Evolutionary conservation across 1,284 basidiomycete genomes (phyloP).

Genomic region (Naganishia albida): DNA sequence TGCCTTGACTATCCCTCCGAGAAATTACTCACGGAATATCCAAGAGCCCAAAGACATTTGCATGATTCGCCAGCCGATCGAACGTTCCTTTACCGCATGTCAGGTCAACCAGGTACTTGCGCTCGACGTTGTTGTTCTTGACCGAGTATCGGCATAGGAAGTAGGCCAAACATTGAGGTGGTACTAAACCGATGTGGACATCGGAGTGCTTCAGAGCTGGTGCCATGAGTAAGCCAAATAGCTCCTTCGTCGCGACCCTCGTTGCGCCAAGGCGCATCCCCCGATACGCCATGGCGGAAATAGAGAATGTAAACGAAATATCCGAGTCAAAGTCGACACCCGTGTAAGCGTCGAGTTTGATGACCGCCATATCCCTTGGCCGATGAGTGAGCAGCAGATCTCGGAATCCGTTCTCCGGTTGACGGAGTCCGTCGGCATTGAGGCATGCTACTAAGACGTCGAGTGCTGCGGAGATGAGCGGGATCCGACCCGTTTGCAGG

Average conservation of each 20-base stretch:
- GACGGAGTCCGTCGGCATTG: conserved; percentile 8
- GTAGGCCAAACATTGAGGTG: conserved; percentile 19
- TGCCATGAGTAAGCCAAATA: conserved; percentile 18
- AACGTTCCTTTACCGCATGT: conserved; percentile 24
- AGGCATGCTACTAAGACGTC: conserved; percentile 62
- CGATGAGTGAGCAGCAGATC: conserved; percentile 20
- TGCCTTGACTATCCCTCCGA: not conserved
- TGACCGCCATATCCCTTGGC: conserved; percentile 6
- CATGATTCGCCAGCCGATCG: conserved; percentile 17
- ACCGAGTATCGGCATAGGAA: conserved; percentile 27
- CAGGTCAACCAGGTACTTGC: conserved; percentile 16
- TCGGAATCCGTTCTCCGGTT: conserved; percentile 3
- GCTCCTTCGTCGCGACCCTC: conserved; percentile 30
- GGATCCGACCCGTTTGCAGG: conserved; percentile 71
- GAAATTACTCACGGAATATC: conserved; percentile 45
- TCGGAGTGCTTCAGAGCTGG: conserved; percentile 15
- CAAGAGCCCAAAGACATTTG: conserved; percentile 36
- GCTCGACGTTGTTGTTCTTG: conserved; percentile 18
- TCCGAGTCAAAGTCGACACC: conserved; percentile 31
- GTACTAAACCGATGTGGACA: conserved; percentile 12
- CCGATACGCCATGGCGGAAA: conserved; percentile 23
- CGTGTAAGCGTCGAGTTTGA: conserved; percentile 28
- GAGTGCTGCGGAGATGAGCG: conserved; percentile 68
- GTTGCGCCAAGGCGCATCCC: conserved; percentile 19
- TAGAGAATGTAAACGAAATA: conserved; percentile 25